Base-by-base conservation (phyloP, 306 rosid genomes). In the Vicia faba region DNA sequence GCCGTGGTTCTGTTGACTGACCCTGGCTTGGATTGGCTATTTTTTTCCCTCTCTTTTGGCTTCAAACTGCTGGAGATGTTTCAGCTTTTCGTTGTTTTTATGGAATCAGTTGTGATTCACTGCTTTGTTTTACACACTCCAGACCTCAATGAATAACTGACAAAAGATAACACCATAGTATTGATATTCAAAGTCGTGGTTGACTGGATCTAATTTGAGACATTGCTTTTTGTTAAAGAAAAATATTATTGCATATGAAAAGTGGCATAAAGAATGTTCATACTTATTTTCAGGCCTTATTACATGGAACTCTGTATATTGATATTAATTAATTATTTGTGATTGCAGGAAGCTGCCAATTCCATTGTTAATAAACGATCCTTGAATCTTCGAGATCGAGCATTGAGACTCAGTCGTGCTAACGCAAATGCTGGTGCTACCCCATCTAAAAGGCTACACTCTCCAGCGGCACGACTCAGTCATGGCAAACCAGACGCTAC, bases 311-410 rank as follows among this genome's bases (percentile, higher is more conserved):
- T 56, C 18, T 53, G 58, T 62, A 15, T 23, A 25, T 51, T 8
- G 49, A 11, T 77, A 51, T 49, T 74, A 33, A 59, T 46, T 61
- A 3, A 39, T 55, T 31, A 13, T 55, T 25, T 64, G 54, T 39
- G 26, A 59, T 43, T 70, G 71, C 87, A 93, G 97, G 97, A 89
- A 77, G 96, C 97, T 66, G 97, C 91, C 48, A 81, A 75, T 62
- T 61, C 68, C 16, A 84, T 82, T 9, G 70, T 72, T 41, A 83
- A 55, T 82, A 93, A 74, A 63, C 87, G 91, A 56, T 78, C 75
- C 45, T 68, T 86, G 83, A 85, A 84, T 87, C 84, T 89, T 48
- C 88, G 88, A 44, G 91, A 85, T 61, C 80, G 98, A 45, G 84
- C 82, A 29, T 63, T 93, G 74, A 84, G 98, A 69, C 68, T 89